Evolutionary conservation across 2,329 filamentous ascomycete genomes (phyloP), one percentile per base, ranked within the genome.

Genomic region (Aspergillus niger): DNA sequence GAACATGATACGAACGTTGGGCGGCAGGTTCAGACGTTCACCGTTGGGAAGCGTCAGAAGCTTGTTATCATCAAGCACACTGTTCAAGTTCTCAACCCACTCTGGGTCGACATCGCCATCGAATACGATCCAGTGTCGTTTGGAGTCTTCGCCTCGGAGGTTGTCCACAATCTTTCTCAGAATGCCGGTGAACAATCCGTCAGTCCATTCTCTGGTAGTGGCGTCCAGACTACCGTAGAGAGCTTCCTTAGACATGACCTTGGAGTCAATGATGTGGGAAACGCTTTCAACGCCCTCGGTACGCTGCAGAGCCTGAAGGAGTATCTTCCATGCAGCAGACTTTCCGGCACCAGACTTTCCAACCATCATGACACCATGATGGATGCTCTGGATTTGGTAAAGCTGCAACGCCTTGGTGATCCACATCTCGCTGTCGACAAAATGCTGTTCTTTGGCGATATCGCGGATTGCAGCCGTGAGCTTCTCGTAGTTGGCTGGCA

Each of bases 291-390:
- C 84, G 24, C 89, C 89, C 75, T 99, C 95, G 13, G 96, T 91
- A 70, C 90, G 88, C 70, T 98, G 94, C 60, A 99, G 80, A 15
- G 96, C 95, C 70, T 96, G 91, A 20, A 99, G 85, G 55, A 99
- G 83, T 44, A 96, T 87, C 71, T 91, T 92, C 95, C 96, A 99
- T 5, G 95, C 91, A 1, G 91, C 88, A 43, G 95, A 97, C 80
- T 99, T 99, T 73, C 96, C 96, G 49, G 94, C 90, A n/a, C 96
- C 95, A 30, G 96, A 97, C 72, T 91, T 92, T 64, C 95, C 95
- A 8, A 99, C 95, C 95, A 99, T 98, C 96, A 99, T 99, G 28
- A 99, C 95, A 89, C 95, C 95, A 69, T 99, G 95, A 72, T 99
- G 95, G 60, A 99, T 92, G 66, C 89, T 91, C 77, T 98, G 95